phyloP scores from a whole-genome alignment of 768 basidiomycete species.

The Russula earlei region DNA sequence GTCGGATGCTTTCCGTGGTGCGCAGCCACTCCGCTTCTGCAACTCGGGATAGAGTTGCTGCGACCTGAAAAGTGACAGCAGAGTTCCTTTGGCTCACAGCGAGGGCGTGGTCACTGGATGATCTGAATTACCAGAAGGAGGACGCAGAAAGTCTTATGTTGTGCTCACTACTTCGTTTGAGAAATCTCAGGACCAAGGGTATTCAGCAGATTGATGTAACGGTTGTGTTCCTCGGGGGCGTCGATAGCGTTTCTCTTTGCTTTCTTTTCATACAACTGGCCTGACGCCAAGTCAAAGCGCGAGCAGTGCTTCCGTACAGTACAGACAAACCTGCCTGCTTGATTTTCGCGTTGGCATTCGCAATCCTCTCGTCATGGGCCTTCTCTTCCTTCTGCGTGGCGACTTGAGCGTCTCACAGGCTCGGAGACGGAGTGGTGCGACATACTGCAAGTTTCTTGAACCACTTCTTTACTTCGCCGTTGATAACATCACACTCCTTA shows the following conservation, averaged over 20 bases:
- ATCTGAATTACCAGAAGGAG: not conserved
- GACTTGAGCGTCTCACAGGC: not conserved
- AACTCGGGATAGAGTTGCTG: conserved; percentile 56
- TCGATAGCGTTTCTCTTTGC: conserved; percentile 63
- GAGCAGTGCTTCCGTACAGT: not conserved
- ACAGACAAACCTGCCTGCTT: conserved; percentile 56
- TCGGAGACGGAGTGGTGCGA: not conserved
- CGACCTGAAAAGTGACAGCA: conserved; percentile 48
- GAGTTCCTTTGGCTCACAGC: conserved; percentile 54
- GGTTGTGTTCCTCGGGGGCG: conserved; percentile 62
- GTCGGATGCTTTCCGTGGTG: conserved; percentile 60
- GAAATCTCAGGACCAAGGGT: conserved; percentile 68
- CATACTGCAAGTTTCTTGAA: conserved; percentile 74
- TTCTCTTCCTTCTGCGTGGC: conserved; percentile 68
- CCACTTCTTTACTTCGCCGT: conserved; percentile 72
- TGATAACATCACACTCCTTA: conserved; percentile 59
- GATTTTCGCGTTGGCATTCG: conserved; percentile 57
- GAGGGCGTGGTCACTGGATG: conserved; percentile 54
- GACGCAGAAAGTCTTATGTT: not conserved
- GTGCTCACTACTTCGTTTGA: conserved; percentile 66
- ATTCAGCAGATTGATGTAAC: conserved; percentile 67
- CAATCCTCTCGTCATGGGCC: conserved; percentile 61
- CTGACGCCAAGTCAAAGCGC: conserved; percentile 29
- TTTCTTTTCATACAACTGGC: conserved; percentile 70
- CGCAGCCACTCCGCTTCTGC: conserved; percentile 74